Evolutionary conservation across 768 basidiomycete species (phyloP).

Genomic region (Pluteus cervinus): DNA sequence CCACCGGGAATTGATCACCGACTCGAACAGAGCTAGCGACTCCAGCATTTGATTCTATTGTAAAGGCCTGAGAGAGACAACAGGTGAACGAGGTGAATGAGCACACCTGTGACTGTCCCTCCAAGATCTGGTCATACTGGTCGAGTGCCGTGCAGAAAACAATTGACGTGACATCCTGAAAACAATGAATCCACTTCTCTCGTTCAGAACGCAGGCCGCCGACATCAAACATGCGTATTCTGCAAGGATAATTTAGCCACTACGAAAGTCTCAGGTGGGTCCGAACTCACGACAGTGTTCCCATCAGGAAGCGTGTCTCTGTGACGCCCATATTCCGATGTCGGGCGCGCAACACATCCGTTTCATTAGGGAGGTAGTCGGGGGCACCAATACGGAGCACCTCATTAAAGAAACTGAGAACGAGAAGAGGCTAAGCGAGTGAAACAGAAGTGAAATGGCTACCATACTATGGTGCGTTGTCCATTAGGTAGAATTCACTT

Average conservation of each 20-base stretch:
- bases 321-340: constrained; percentile 86
- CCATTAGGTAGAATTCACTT: constrained; percentile 88
- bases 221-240: constrained; percentile 70
- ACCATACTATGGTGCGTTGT: constrained; percentile 80
- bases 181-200: constrained; percentile 71
- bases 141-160: constrained; percentile 66
- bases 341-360: constrained; percentile 79
- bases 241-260: no score
- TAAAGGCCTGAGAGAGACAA: no score
- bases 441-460: background rate
- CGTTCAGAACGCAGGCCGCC: constrained; percentile 75
- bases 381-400: constrained; percentile 75
- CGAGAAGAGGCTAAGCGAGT: constrained; percentile 3
- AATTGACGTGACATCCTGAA: constrained; percentile 50
- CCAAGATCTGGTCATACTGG: constrained; percentile 72
- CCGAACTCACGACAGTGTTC: constrained; percentile 47
- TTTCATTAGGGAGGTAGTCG: constrained; percentile 77
- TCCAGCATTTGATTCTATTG: constrained; percentile 87
- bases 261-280: no score
- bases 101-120: constrained; percentile 58
- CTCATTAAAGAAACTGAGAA: constrained; percentile 72
- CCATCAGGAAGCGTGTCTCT: constrained; percentile 78
- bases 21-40: constrained; percentile 83
- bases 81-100: background rate
- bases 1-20: constrained; percentile 90